Evolutionary conservation across 768 basidiomycete genomes (phyloP).

Genomic region (Pleurotus djamor): DNA sequence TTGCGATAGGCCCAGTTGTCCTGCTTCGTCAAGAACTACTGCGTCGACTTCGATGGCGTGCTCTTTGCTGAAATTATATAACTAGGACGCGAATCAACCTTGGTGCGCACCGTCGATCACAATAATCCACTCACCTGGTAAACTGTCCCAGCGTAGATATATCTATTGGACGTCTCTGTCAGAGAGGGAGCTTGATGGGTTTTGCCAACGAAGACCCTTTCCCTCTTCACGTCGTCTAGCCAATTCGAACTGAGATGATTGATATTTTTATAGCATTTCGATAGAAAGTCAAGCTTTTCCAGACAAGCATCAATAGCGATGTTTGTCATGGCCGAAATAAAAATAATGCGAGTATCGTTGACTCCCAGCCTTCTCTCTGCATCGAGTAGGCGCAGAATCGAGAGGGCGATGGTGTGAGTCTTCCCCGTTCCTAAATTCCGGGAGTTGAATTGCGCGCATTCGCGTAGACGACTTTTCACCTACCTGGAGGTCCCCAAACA

Average conservation of each 20-base stretch:
- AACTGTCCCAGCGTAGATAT: slow-evolving; percentile 46
- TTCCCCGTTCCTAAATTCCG: slow-evolving; percentile 43
- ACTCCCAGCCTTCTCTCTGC: slow-evolving; percentile 29
- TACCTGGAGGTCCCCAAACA: slow-evolving; percentile 52
- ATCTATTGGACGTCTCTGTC: slow-evolving; percentile 17
- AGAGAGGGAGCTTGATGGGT: slow-evolving; percentile 34
- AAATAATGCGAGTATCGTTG: slow-evolving; percentile 32
- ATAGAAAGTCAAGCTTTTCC: slow-evolving; percentile 35
- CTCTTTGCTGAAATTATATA: slow-evolving; percentile 45
- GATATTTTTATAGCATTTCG: slow-evolving; percentile 32
- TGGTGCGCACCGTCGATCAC: neutral
- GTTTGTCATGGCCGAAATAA: slow-evolving; percentile 51
- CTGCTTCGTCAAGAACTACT: slow-evolving; percentile 49
- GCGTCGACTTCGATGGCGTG: slow-evolving; percentile 37
- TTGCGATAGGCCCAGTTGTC: slow-evolving; percentile 45
- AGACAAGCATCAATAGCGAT: slow-evolving; percentile 50
- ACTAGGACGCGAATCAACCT: slow-evolving; percentile 19
- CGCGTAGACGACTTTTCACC: neutral
- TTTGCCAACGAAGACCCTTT: slow-evolving; percentile 37
- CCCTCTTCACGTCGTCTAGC: slow-evolving; percentile 38
- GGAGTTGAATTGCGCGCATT: neutral
- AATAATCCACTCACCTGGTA: slow-evolving; percentile 33
- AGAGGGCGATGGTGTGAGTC: slow-evolving; percentile 48
- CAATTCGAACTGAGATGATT: slow-evolving; percentile 34
- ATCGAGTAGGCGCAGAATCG: slow-evolving; percentile 43